Percentiles rank a stretch among this genome's conserved stretches.
Evolutionary conservation across 2,329 filamentous ascomycete genomes (phyloP).

Genomic region (Podosphaera xanthii): DNA sequence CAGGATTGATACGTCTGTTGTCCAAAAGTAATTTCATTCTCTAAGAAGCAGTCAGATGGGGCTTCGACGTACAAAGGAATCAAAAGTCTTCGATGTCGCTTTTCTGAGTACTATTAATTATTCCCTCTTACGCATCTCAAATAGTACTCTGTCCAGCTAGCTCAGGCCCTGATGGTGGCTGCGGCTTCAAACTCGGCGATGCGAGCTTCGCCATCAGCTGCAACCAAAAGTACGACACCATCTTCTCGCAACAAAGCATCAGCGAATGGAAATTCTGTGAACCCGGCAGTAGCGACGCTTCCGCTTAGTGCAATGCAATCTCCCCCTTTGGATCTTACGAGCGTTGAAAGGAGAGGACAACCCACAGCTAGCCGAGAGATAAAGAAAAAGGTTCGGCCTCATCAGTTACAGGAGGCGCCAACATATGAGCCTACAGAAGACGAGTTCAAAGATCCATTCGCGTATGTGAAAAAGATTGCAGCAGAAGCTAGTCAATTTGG

Average conservation of each 20-base stretch:
- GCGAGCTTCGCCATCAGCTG: constrained; percentile 14
- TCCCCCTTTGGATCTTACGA: constrained; percentile 55
- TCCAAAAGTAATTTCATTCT: neutral
- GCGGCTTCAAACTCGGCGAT: constrained; percentile 12
- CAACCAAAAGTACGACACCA: constrained; percentile 8
- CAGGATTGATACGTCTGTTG: neutral
- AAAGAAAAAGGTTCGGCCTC: constrained; percentile 54
- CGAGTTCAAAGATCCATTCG: constrained; percentile 84
- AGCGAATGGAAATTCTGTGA: constrained; percentile 13
- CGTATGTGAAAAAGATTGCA: constrained; percentile 79
- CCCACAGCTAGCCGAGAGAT: constrained; percentile 54
- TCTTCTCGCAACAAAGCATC: constrained; percentile 12
- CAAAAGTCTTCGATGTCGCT: constrained; percentile 11
- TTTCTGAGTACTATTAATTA: constrained; percentile 4
- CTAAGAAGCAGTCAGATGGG: neutral
- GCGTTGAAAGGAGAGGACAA: constrained; percentile 78
- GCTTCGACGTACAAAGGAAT: neutral
- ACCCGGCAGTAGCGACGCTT: constrained; percentile 14
- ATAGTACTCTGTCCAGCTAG: constrained; percentile 10
- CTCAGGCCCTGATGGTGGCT: constrained; percentile 14
- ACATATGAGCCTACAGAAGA: constrained; percentile 78
- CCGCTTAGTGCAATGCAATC: constrained; percentile 17
- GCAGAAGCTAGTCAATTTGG: constrained; percentile 73
- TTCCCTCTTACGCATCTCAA: neutral
- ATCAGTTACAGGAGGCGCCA: constrained; percentile 72